A percentile compares a stretch with the other conserved stretches of the same genome.
Conservation (phyloP, 208 protist genomes). For the Herpetomonas tarakana region DNA sequence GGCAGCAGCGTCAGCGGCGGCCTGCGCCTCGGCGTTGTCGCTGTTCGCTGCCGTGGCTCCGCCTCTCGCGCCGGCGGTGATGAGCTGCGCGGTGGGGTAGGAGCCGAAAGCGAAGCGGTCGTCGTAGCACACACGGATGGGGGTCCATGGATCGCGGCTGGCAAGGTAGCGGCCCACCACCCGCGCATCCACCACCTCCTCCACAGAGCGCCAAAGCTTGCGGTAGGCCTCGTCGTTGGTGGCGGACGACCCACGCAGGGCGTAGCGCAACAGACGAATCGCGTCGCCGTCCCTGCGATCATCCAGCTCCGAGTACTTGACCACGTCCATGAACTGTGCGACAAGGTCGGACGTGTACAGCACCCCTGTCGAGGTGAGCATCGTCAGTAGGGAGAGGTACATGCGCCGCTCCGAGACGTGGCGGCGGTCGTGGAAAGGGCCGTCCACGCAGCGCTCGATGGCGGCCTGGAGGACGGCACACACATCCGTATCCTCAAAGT, state of each 20-base stretch:
- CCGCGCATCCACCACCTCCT: constrained; percentile 51
- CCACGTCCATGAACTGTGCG: constrained; percentile 85
- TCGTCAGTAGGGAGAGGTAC: constrained; percentile 73
- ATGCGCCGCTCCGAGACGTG: constrained; percentile 60
- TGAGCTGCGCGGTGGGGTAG: constrained; percentile 35
- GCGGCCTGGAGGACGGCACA: constrained; percentile 75
- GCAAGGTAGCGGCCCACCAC: constrained; percentile 80
- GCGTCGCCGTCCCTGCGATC: constrained; percentile 57
- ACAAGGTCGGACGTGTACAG: constrained; percentile 76
- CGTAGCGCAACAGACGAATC: constrained; percentile 69
- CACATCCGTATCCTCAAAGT: constrained; percentile 82
- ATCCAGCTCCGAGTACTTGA: constrained; percentile 74
- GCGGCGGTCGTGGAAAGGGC: constrained; percentile 50
- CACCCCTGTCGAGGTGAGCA: constrained; percentile 78
- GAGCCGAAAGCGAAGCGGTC: constrained; percentile 38
- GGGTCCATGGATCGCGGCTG: constrained; percentile 64
- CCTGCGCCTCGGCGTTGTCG: neutral
- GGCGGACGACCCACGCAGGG: constrained; percentile 61
- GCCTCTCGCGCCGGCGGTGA: constrained; percentile 6
- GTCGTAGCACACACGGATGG: constrained; percentile 63
- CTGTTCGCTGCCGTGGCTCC: constrained; percentile 7
- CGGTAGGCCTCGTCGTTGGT: constrained; percentile 52
- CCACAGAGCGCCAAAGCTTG: constrained; percentile 50
- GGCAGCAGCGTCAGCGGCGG: neutral
- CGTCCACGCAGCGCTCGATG: constrained; percentile 67